Percentiles rank a stretch among this genome's conserved stretches.
phyloP scores from a whole-genome alignment of 192 early-diverging fungal genomes.

The Spizellomyces sp. region DNA sequence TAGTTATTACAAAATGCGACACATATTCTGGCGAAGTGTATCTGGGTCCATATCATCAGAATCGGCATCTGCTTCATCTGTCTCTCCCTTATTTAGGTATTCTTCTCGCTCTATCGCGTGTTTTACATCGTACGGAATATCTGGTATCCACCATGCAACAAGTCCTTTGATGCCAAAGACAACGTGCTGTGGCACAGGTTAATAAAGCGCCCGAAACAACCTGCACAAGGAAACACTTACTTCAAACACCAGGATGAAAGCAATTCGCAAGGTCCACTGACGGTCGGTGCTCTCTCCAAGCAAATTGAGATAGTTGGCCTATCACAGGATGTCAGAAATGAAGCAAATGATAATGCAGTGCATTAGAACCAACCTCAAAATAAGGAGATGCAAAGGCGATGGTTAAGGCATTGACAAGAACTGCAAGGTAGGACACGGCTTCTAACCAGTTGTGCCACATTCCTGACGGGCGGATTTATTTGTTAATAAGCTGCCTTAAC shows the following conservation, averaged over 20 bases:
- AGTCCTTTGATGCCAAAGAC: constrained; percentile 26
- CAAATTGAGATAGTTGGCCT: constrained; percentile 16
- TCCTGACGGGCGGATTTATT: background rate
- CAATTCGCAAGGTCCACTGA: constrained; percentile 22
- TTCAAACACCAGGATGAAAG: constrained; percentile 46
- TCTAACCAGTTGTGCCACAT: constrained; percentile 7
- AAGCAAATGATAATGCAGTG: background rate
- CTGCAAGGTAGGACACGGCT: constrained; percentile 15
- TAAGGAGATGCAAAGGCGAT: constrained; percentile 40
- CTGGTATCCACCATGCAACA: constrained; percentile 30
- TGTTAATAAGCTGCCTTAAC: background rate
- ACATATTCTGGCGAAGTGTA: too few species aligned
- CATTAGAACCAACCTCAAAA: constrained; percentile 11
- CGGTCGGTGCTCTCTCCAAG: background rate
- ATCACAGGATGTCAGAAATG: background rate
- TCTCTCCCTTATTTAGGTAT: constrained; percentile 31
- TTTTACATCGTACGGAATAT: constrained; percentile 33
- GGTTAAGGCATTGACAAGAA: constrained; percentile 39
- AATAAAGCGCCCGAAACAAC: constrained; percentile 7
- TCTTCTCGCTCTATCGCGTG: constrained; percentile 34
- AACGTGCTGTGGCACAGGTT: constrained; percentile 14
- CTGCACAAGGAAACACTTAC: constrained; percentile 10
- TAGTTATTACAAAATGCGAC: too few species aligned
- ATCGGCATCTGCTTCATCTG: constrained; percentile 25
- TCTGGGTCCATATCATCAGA: too few species aligned